Evolutionary conservation across 208 protist genomes (phyloP).

Genomic region (Acanthamoeba castellanii): DNA sequence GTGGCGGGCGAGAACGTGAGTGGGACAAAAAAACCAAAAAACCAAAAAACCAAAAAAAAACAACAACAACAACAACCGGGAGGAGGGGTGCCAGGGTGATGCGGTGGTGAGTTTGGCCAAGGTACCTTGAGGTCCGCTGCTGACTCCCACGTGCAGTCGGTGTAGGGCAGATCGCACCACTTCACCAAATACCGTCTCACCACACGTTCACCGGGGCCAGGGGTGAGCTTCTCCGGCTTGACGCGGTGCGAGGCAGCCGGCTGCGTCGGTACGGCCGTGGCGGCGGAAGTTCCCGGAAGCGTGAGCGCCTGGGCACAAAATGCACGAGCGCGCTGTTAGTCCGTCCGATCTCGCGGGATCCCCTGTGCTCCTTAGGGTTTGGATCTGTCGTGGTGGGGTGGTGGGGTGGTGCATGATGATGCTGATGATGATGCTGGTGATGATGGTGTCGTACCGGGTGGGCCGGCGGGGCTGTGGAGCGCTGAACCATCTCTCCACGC

Average conservation of each 20-base stretch:
- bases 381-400: no score
- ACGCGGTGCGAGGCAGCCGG: not conserved
- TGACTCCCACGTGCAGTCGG: conserved; percentile 86
- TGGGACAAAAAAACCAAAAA: no score
- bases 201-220: not conserved
- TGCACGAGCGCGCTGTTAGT: no score
- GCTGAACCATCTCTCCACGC: not conserved
- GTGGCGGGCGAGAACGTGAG: no score
- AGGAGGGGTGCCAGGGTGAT: no score
- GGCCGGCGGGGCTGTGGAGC: not conserved
- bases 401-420: no score
- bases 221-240: not conserved
- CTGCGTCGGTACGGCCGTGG: not conserved
- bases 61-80: no score
- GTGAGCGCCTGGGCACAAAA: not conserved
- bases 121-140: not conserved
- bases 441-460: not conserved
- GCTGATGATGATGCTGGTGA: no score
- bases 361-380: no score
- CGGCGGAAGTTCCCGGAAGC: not conserved
- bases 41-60: no score
- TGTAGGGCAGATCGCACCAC: conserved; percentile 85
- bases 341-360: no score
- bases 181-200: conserved; percentile 85
- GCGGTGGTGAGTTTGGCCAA: no score